A percentile compares a stretch with the other conserved stretches of the same genome.
phyloP scores from a whole-genome alignment of 179 eudicot species.

The Beta lomatogona region DNA sequence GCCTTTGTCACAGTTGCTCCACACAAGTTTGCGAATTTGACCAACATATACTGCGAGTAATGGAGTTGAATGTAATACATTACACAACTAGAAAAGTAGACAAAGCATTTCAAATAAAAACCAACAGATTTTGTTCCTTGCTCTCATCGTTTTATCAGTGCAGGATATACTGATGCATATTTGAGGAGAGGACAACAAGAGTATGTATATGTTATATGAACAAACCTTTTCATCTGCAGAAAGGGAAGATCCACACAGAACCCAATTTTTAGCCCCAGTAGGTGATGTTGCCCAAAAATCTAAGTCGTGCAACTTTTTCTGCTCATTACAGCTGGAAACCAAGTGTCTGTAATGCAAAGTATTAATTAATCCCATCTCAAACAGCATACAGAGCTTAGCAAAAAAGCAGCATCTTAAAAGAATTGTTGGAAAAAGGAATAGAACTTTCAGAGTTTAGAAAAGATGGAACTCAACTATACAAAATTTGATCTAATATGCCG shows the following conservation, averaged over 20 bases:
- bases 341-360: neutral
- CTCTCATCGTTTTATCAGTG: neutral
- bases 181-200: neutral
- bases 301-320: slow-evolving; percentile 35
- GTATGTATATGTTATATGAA: neutral
- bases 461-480: neutral
- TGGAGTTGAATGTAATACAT: neutral
- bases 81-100: neutral
- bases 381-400: neutral
- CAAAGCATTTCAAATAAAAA: neutral
- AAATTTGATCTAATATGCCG: neutral
- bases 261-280: slow-evolving; percentile 53
- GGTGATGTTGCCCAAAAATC: slow-evolving; percentile 44
- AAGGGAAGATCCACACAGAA: slow-evolving; percentile 85
- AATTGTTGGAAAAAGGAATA: neutral
- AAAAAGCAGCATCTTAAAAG: neutral
- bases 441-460: neutral
- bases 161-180: neutral
- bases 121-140: neutral
- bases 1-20: slow-evolving; percentile 70
- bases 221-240: slow-evolving; percentile 83
- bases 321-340: slow-evolving; percentile 27
- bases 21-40: slow-evolving; percentile 60
- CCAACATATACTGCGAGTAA: slow-evolving; percentile 48
- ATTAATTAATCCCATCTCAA: neutral